A percentile compares a stretch with the other conserved stretches of the same genome.
These are phyloP conservation scores for Fusarium sp. DNA, from an alignment of 2,329 filamentous ascomycete genomes.

Conservation along the genomic window DNA sequence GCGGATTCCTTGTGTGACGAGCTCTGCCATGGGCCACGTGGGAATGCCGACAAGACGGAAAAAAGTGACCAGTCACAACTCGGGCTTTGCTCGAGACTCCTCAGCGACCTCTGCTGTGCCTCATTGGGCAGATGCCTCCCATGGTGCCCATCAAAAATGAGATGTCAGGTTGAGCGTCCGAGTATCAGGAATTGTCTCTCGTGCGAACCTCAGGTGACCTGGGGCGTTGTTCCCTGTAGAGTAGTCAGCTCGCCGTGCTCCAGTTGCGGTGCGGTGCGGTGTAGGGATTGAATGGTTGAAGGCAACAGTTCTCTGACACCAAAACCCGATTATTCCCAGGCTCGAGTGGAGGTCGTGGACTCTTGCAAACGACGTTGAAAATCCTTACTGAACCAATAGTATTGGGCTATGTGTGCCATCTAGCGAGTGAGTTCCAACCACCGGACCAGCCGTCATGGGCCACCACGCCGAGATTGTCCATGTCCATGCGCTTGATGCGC, in stretches of 20 bases:
- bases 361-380: neutral
- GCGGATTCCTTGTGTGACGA: conserved; percentile 27
- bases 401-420: neutral
- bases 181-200: conserved; percentile 2
- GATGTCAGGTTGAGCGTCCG: conserved; percentile 15
- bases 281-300: conserved; percentile 18
- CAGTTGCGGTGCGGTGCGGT: conserved; percentile 35
- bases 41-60: conserved; percentile 35
- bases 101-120: neutral
- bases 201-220: conserved; percentile 26
- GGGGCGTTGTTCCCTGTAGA: conserved; percentile 2
- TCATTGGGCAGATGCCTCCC: conserved; percentile 13
- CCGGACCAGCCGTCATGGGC: neutral
- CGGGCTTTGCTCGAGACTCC: neutral
- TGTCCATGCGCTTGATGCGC: neutral
- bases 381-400: neutral
- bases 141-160: conserved; percentile 14
- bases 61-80: conserved; percentile 41
- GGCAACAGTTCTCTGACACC: neutral
- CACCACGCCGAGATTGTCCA: neutral
- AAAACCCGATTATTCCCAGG: conserved; percentile 42
- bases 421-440: neutral
- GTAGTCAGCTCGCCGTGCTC: conserved; percentile 1
- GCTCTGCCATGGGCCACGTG: conserved; percentile 42
- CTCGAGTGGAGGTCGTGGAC: neutral